Percentiles rank a stretch among this genome's conserved stretches.
These are phyloP conservation scores for Aureobasidium subglaciale DNA, from an alignment of 2,329 filamentous ascomycete genomes.

Conservation along the genomic window DNA sequence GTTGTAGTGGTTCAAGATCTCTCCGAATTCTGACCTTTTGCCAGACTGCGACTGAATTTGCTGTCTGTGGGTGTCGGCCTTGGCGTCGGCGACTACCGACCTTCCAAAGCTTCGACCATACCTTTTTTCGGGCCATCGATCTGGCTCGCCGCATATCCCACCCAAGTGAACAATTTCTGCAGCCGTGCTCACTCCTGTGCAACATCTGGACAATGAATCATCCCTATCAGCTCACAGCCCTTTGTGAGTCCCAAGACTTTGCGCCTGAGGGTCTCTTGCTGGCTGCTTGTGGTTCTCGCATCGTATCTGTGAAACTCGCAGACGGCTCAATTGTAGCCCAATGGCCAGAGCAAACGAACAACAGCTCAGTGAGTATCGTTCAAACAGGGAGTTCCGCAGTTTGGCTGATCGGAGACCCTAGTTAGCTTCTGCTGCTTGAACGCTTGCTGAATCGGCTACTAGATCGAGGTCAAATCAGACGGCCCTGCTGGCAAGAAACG, in stretches of 20 bases:
- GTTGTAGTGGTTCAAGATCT: slow-evolving; percentile 8
- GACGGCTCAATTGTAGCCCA: slow-evolving; percentile 52
- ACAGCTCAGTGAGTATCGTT: slow-evolving; percentile 14
- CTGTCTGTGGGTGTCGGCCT: slow-evolving; percentile 9
- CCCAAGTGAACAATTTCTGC: neutral
- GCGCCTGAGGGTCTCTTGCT: slow-evolving; percentile 49
- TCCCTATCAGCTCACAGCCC: slow-evolving; percentile 3
- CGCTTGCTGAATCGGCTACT: neutral
- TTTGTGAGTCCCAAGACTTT: slow-evolving; percentile 8
- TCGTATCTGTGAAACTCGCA: slow-evolving; percentile 60
- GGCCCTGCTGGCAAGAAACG: slow-evolving; percentile 36
- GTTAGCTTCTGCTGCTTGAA: neutral
- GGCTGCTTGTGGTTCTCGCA: slow-evolving; percentile 64
- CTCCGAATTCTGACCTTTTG: neutral
- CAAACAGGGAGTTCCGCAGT: neutral
- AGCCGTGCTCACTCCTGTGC: neutral
- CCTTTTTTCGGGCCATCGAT: neutral
- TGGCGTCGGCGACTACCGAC: slow-evolving; percentile 1
- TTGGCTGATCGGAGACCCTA: slow-evolving; percentile 6
- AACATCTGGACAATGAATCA: neutral
- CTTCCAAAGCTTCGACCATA: slow-evolving; percentile 8
- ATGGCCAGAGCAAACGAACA: slow-evolving; percentile 44
- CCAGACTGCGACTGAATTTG: slow-evolving; percentile 9
- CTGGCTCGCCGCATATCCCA: neutral
- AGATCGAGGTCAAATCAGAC: slow-evolving; percentile 13